Evolutionary conservation across 129 eudicot species (phyloP).

Genomic region (Cynara cardunculus): DNA sequence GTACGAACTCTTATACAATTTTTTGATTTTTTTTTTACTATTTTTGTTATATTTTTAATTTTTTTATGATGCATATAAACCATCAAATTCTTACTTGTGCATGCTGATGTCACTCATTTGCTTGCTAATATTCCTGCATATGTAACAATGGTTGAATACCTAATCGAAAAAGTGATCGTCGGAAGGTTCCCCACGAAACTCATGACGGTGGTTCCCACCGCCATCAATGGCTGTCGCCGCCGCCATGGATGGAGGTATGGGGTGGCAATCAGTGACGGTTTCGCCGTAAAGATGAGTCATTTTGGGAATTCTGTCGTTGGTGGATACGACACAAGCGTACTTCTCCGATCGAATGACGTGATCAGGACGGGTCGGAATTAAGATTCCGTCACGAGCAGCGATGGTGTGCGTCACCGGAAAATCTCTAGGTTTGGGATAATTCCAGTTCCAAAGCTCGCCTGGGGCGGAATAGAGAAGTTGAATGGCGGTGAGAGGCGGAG

Average conservation of each 20-base stretch:
- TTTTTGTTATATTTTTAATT: no score
- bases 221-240: not conserved
- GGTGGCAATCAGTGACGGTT: slow-evolving; percentile 9
- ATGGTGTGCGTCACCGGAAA: not conserved
- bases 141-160: slow-evolving; percentile 16
- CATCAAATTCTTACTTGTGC: slow-evolving; percentile 13
- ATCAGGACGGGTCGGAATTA: not conserved
- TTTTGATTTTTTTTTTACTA: no score
- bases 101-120: not conserved
- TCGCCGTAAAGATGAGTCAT: slow-evolving; percentile 18
- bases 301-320: not conserved
- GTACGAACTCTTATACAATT: no score
- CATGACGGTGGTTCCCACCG: not conserved
- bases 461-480: slow-evolving; percentile 26
- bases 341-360: slow-evolving; percentile 5
- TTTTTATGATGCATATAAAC: not conserved
- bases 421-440: slow-evolving; percentile 2
- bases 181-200: not conserved
- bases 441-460: slow-evolving; percentile 24
- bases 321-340: slow-evolving; percentile 25
- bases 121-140: slow-evolving; percentile 3
- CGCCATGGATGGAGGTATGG: not conserved
- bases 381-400: not conserved
- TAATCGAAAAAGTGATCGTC: not conserved
- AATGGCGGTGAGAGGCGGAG: slow-evolving; percentile 10